Base-by-base conservation (phyloP, 257 asterid species). In the Verbena officinalis region DNA sequence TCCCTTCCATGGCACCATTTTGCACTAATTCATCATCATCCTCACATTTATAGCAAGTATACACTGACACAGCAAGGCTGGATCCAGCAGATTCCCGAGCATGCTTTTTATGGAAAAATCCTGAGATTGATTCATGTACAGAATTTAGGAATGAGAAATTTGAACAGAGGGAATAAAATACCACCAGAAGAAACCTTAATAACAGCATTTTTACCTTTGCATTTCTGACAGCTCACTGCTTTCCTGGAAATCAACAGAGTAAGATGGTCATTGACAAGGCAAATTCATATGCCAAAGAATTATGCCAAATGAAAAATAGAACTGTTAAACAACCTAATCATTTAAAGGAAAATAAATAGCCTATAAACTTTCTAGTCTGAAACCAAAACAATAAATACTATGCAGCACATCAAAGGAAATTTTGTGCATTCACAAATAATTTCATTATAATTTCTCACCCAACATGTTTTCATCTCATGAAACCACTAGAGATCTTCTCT, bases 191-290 rank as follows among this genome's bases (percentile, higher is more conserved):
- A 67, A 62, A 50, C 20, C 30, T 43, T 27, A 57, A 63, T 1
- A 42, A 43, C 59, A 43, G 55, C 45, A n/a, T 56, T 70, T 67
- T 66, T 77, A 91, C 98, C 98, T 80, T 86, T 68, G 78, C 96
- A 89, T 72, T 77, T 55, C 79, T 82, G 86, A 75, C 96, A 91
- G 77, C 83, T 80, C 55, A 89, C 96, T 68, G 95, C 98, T 67
- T 91, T 95, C 87, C 98, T 91, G 92, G 78, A 81, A 53, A 58
- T 77, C 59, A 55, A 55, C 36, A 78, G 60, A 76, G 71, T 49
- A 64, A 40, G 24, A 9, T 10, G 61, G 74, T 68, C 67, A 74
- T 39, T 49, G 21, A 53, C 56, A 50, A 44, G 44, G 70, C 64
- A 75, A 76, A 64, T 56, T 38, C 39, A 66, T 36, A 55, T 23